Conservation (phyloP, 129 eudicot genomes). For the Escallonia rubra region DNA sequence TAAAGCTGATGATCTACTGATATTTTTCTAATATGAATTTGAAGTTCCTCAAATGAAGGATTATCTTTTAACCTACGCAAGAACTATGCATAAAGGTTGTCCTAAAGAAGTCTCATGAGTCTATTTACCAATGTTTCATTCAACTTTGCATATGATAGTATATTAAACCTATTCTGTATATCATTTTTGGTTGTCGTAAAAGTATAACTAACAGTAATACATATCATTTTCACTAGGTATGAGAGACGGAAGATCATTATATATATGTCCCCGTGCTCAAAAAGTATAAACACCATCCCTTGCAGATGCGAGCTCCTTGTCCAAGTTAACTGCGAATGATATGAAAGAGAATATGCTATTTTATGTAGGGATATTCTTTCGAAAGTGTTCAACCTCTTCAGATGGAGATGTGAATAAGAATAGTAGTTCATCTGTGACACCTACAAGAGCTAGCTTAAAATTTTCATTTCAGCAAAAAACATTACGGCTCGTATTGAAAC, state of each 20-base stretch:
- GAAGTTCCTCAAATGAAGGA: neutral
- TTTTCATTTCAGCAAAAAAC: neutral
- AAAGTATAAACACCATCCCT: neutral
- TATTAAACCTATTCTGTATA: neutral
- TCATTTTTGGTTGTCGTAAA: neutral
- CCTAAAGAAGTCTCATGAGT: neutral
- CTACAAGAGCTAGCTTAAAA: neutral
- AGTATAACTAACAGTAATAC: neutral
- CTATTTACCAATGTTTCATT: neutral
- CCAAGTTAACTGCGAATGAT: neutral
- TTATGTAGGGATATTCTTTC: neutral
- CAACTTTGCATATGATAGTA: neutral
- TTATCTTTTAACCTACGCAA: neutral
- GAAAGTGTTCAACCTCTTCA: neutral
- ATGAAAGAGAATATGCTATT: conserved; percentile 3
- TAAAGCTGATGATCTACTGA: no score
- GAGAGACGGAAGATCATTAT: neutral
- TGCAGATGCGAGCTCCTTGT: neutral
- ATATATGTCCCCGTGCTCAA: neutral
- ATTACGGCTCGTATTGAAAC: neutral
- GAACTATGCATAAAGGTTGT: neutral
- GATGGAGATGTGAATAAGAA: neutral
- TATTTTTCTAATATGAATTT: neutral
- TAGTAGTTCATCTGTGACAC: neutral
- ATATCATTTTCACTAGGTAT: neutral